Evolutionary conservation across 768 basidiomycete genomes (phyloP).

Genomic region (Tulasnella sp.): DNA sequence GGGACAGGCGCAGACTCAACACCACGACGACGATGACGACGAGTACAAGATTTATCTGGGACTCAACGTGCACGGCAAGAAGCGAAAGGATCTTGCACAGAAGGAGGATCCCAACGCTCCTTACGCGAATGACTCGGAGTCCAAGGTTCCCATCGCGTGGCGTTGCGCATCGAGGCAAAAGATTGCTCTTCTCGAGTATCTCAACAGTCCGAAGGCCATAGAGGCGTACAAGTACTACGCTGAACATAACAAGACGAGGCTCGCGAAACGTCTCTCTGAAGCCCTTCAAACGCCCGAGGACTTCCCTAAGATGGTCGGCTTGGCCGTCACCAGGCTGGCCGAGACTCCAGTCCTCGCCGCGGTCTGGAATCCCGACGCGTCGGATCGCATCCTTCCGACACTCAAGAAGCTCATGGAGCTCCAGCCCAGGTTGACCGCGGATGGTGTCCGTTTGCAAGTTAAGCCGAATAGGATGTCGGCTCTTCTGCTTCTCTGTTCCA

Average conservation of each 20-base stretch:
- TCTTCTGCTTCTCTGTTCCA: slow-evolving; percentile 18
- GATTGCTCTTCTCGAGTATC: slow-evolving; percentile 33
- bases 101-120: slow-evolving; percentile 39
- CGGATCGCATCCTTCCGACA: slow-evolving; percentile 6
- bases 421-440: slow-evolving; percentile 32
- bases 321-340: slow-evolving; percentile 35
- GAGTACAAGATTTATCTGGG: slow-evolving; percentile 37
- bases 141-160: slow-evolving; percentile 31
- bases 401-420: slow-evolving; percentile 38
- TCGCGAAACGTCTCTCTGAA: slow-evolving; percentile 32
- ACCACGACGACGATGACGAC: slow-evolving; percentile 24
- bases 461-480: slow-evolving; percentile 24
- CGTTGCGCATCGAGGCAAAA: slow-evolving; percentile 25
- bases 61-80: slow-evolving; percentile 51
- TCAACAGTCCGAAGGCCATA: slow-evolving; percentile 35
- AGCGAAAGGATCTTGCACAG: slow-evolving; percentile 40
- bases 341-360: slow-evolving; percentile 44
- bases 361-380: slow-evolving; percentile 17
- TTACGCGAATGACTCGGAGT: neutral
- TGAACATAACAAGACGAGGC: slow-evolving; percentile 31
- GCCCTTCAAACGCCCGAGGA: slow-evolving; percentile 31
- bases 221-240: slow-evolving; percentile 43
- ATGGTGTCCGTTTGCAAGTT: slow-evolving; percentile 35
- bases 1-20: slow-evolving; percentile 21
- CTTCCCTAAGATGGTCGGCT: slow-evolving; percentile 42